Evolutionary conservation across 805 yeast genomes (phyloP).

Genomic region (Dipodascus geniculatus): DNA sequence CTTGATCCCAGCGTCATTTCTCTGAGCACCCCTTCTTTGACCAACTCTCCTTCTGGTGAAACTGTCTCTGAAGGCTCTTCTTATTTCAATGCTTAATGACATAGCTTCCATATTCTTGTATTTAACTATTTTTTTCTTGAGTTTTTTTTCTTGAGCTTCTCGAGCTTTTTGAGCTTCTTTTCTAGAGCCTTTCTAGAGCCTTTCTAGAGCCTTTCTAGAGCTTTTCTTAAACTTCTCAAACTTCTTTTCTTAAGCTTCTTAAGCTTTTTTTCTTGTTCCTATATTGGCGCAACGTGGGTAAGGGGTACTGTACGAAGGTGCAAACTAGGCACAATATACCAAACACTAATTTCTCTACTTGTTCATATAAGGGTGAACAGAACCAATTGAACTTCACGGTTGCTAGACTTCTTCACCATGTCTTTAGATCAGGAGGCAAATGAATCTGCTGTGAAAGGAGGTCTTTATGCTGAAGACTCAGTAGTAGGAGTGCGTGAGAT

Average conservation of each 20-base stretch:
- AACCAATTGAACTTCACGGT: background rate
- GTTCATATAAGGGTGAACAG: background rate
- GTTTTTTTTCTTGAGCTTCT: too few species aligned
- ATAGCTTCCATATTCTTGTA: background rate
- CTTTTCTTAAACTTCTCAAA: too few species aligned
- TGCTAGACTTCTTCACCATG: background rate
- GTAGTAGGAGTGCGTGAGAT: background rate
- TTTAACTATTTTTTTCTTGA: background rate
- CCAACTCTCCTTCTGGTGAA: constrained; percentile 2
- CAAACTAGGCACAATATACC: background rate
- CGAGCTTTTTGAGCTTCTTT: too few species aligned
- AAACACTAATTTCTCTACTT: background rate
- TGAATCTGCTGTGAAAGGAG: background rate
- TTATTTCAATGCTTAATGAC: background rate
- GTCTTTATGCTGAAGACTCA: too few species aligned
- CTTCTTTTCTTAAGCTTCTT: too few species aligned
- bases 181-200: too few species aligned
- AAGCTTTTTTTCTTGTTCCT: too few species aligned
- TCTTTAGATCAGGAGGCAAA: background rate
- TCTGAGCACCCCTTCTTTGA: constrained; percentile 13
- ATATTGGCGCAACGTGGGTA: too few species aligned
- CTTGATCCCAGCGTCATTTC: constrained; percentile 1
- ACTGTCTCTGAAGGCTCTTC: background rate
- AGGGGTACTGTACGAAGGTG: background rate
- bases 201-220: too few species aligned